Conservation (phyloP, 352 stramenopile genomes). For the Thraustochytrium striatum region DNA sequence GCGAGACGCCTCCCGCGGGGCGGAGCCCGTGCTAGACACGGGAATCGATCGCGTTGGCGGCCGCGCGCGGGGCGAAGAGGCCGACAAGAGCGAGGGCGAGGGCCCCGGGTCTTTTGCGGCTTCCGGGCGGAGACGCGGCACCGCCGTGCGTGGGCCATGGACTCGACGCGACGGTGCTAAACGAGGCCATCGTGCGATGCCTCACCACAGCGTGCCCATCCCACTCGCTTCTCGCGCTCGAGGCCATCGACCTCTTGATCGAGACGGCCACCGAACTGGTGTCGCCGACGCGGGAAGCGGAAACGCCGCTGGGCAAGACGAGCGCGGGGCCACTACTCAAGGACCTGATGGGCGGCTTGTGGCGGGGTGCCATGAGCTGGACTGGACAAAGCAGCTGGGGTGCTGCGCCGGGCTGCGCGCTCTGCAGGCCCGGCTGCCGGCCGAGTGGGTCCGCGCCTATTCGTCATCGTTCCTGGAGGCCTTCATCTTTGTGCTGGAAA, state of each 20-base stretch:
- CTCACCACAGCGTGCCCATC: slow-evolving; percentile 10
- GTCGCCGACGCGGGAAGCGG: background rate
- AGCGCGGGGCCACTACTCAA: background rate
- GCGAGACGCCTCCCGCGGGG: background rate
- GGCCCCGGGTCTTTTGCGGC: background rate
- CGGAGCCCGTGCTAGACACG: background rate
- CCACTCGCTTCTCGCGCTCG: background rate
- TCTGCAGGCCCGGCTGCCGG: background rate
- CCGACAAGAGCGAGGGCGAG: background rate
- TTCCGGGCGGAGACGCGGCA: background rate
- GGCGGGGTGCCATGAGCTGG: background rate
- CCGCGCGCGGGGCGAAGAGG: background rate
- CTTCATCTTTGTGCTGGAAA: slow-evolving; percentile 17
- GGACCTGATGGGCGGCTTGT: background rate
- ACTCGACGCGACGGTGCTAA: slow-evolving; percentile 20
- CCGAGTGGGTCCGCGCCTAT: background rate
- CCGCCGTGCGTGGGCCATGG: background rate
- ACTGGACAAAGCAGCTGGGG: background rate
- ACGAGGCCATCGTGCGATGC: slow-evolving; percentile 23
- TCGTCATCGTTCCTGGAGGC: background rate
- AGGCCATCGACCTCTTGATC: slow-evolving; percentile 11
- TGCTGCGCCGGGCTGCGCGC: slow-evolving; percentile 1
- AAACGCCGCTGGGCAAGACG: background rate
- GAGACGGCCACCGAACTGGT: background rate
- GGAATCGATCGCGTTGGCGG: background rate